Evolutionary conservation across 805 yeast species (phyloP), one percentile per base, ranked within the genome.

Genomic region (Candida maltosa): DNA sequence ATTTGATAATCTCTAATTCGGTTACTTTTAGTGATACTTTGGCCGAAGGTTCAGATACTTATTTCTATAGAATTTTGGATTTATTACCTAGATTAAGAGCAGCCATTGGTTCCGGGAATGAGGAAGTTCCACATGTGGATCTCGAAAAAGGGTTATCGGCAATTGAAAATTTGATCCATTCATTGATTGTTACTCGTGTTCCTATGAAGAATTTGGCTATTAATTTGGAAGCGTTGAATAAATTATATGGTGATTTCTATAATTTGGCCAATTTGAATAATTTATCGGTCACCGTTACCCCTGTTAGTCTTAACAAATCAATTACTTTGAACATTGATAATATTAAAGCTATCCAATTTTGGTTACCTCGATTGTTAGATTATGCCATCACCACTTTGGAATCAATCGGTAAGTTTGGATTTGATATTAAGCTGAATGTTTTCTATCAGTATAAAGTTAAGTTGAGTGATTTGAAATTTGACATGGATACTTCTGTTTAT

Each of bases 61-160:
- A 75, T 46, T 88, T 77, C 59, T 84, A 75, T 63, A 70, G 86
- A 40, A 56, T 87, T 6, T 58, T 93, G 24, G 97, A 93, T 47
- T 52, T 89, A 18, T 58, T 91, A 29, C 97, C 97, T 3, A 69
- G 91, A 30, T 62, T 91, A 38, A 73, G 95, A 49, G 73, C 80
- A 14, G 63, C 85, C 2, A 78, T 81, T 8, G 57, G 77, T 2
- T 66, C 67, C 10, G 75, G 80, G 10, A 73, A 80, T 6, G 83
- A 77, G 6, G 97, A 87, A 47, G 78, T 86, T 16, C 93, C 96
- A 3, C 73, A 71, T 10, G 64, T 74, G 2, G 94, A 84, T 52
- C 73, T 85, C 20, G 83, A 78, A 41, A 81, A 80, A 45, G 94
- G 88, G 25, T 64, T 87, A 48, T 87, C 88, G 6, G 78, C 80